phyloP scores from a whole-genome alignment of 257 asterid genomes.

The Petrea volubilis region DNA sequence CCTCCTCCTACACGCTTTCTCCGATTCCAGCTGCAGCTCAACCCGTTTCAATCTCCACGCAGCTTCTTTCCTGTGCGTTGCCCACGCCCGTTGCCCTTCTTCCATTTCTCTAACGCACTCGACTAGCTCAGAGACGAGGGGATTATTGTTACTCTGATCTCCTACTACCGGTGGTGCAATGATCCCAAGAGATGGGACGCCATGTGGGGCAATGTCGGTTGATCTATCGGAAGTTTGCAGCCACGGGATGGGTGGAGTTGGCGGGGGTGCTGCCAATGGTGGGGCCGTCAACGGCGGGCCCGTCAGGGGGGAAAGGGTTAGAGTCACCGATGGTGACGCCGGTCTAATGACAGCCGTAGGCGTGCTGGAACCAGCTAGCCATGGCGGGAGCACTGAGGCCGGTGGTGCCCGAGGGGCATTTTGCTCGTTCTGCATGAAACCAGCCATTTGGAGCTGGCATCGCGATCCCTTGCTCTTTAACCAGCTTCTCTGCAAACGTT shows the following conservation, averaged over 20 bases:
- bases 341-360: conserved; percentile 41
- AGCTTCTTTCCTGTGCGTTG: conserved; percentile 77
- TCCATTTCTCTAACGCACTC: conserved; percentile 84
- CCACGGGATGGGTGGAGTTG: conserved; percentile 50
- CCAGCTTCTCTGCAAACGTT: conserved; percentile 63
- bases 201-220: conserved; percentile 1
- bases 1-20: conserved; percentile 69
- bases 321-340: conserved; percentile 65
- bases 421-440: conserved; percentile 42
- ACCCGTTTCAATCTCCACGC: conserved; percentile 86
- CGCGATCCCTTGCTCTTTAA: conserved; percentile 35
- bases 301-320: conserved; percentile 61
- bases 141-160: conserved; percentile 22
- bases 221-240: conserved; percentile 37
- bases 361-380: conserved; percentile 64
- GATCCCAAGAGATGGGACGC: conserved; percentile 32
- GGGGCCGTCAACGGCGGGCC: too few relatives aligned
- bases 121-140: conserved; percentile 47
- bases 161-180: conserved; percentile 29
- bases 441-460: conserved; percentile 64
- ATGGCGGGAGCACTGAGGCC: conserved; percentile 60
- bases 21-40: conserved; percentile 81
- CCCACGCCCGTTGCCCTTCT: conserved; percentile 79
- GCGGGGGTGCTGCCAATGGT: neutral
- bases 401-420: conserved; percentile 30